These are phyloP conservation scores for Carpinus viminea DNA, from an alignment of 306 rosid species.

Conservation along the genomic window DNA sequence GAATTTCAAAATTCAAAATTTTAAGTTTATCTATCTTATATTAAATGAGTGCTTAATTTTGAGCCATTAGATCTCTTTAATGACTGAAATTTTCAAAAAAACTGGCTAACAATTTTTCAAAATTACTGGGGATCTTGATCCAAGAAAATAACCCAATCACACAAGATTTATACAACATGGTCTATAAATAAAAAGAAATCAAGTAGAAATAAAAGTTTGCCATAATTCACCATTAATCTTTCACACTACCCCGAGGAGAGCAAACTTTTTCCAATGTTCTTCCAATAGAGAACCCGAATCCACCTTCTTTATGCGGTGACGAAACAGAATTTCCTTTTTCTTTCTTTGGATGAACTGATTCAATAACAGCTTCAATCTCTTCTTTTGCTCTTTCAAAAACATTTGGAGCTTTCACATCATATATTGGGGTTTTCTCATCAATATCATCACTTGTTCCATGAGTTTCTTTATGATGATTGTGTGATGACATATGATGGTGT, in stretches of 20 bases:
- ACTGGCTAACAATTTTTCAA: no score
- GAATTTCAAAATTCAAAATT: no score
- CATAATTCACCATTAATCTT: slow-evolving; percentile 17
- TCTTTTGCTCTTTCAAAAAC: slow-evolving; percentile 67
- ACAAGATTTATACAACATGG: no score
- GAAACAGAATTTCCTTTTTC: slow-evolving; percentile 23
- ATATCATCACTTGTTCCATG: slow-evolving; percentile 64
- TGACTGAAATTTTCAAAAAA: no score
- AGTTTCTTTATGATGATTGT: slow-evolving; percentile 57
- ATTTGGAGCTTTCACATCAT: slow-evolving; percentile 62
- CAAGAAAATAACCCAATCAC: no score
- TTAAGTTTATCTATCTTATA: no score
- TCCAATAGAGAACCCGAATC: slow-evolving; percentile 17
- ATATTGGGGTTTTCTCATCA: slow-evolving; percentile 51
- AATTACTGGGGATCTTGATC: no score
- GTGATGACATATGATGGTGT: slow-evolving; percentile 52
- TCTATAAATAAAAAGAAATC: not conserved
- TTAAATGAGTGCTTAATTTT: no score
- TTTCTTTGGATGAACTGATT: slow-evolving; percentile 60
- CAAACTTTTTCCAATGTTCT: slow-evolving; percentile 17
- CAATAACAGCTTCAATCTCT: slow-evolving; percentile 66
- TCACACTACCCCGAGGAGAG: slow-evolving; percentile 6
- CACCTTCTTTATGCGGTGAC: slow-evolving; percentile 29
- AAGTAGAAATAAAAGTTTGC: not conserved
- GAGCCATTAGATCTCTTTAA: no score